Evolutionary conservation across 306 rosid genomes (phyloP), one percentile per base, ranked within the genome.

Genomic region (Carpinus fangiana): DNA sequence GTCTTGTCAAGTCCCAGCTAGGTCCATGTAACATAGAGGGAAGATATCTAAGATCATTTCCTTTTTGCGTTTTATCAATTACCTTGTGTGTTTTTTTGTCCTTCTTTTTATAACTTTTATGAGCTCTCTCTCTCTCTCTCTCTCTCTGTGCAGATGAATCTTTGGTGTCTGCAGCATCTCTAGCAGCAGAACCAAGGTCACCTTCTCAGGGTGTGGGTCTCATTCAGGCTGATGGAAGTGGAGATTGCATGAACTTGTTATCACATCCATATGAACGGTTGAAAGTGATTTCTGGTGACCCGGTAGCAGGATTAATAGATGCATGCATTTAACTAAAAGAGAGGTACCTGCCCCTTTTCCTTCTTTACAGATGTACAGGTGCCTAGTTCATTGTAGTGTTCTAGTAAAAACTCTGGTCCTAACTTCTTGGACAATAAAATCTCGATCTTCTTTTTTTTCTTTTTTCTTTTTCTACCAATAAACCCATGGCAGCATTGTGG

Each of bases 261-360:
- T 71, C 47, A 70, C 77, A 91, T 75, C 95, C 97, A n/a, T 95
- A 89, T 67, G 98, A 92, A 82, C 85, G 89, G 26, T 75, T 95
- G 56, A 85, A 79, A 64, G 90, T 92, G 78, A 55, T 71, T 77
- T 94, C 97, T 78, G 77, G 78, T 34, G 88, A 94, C 74, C 95
- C 90, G 0, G 80, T 80, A 56, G 73, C 88, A 4, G 91, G 87
- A 23, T 23, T 23, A 88, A 94, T 94, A 41, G 85, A 92, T 84
- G 79, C 26, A 23, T 23, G 26, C 26, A 23, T 23, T 0, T 88
- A 77, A 89, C 93, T 60, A 91, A 73, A 85, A 85, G 97, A 89
- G 98, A 94, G 98, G 98, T 92, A 87, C 81, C 41, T 8, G 4
- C 51, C 38, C 12, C 46, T 31, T 61, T 41, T 47, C 75, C 28